A percentile compares a stretch with the other conserved stretches of the same genome.
These are phyloP conservation scores for Tolypocladium ovalisporum DNA, from an alignment of 2,329 filamentous ascomycete genomes.

Conservation along the genomic window DNA sequence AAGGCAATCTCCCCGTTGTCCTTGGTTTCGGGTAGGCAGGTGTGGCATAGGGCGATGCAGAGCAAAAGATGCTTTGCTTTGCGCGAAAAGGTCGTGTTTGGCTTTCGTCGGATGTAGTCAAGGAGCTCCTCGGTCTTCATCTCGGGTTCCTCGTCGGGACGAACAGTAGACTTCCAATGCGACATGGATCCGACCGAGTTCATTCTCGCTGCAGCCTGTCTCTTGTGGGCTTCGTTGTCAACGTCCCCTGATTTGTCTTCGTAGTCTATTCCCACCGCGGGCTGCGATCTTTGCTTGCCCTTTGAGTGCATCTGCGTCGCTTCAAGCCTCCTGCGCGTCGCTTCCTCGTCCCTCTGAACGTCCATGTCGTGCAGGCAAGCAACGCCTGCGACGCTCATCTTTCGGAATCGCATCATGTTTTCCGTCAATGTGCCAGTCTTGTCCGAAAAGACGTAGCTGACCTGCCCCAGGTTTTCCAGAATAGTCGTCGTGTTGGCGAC, in stretches of 20 bases:
- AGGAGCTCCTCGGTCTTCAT: slow-evolving; percentile 63
- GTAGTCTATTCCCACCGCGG: slow-evolving; percentile 9
- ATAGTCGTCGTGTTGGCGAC: slow-evolving; percentile 90
- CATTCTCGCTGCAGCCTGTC: background rate
- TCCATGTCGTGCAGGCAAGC: slow-evolving; percentile 81
- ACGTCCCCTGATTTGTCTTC: slow-evolving; percentile 19
- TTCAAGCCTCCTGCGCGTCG: background rate
- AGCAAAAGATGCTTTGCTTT: slow-evolving; percentile 77
- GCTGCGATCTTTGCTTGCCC: slow-evolving; percentile 4
- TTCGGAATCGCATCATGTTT: slow-evolving; percentile 92
- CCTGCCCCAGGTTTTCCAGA: slow-evolving; percentile 84
- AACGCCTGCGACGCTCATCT: slow-evolving; percentile 79
- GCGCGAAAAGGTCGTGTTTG: slow-evolving; percentile 64
- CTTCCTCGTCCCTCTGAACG: slow-evolving; percentile 30
- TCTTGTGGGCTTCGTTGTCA: slow-evolving; percentile 9
- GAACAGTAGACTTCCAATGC: slow-evolving; percentile 37
- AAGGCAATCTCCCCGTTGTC: slow-evolving; percentile 60
- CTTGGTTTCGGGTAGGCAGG: slow-evolving; percentile 70
- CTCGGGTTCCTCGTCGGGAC: slow-evolving; percentile 41
- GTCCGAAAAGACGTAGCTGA: slow-evolving; percentile 84
- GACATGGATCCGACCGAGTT: slow-evolving; percentile 28
- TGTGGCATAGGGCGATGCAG: slow-evolving; percentile 79
- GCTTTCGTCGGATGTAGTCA: slow-evolving; percentile 64
- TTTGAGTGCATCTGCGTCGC: background rate
- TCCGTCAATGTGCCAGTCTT: slow-evolving; percentile 93